A percentile compares a stretch with the other conserved stretches of the same genome.
These are phyloP conservation scores for Pyricularia pennisetigena DNA, from an alignment of 2,329 filamentous ascomycete genomes.

Conservation along the genomic window DNA sequence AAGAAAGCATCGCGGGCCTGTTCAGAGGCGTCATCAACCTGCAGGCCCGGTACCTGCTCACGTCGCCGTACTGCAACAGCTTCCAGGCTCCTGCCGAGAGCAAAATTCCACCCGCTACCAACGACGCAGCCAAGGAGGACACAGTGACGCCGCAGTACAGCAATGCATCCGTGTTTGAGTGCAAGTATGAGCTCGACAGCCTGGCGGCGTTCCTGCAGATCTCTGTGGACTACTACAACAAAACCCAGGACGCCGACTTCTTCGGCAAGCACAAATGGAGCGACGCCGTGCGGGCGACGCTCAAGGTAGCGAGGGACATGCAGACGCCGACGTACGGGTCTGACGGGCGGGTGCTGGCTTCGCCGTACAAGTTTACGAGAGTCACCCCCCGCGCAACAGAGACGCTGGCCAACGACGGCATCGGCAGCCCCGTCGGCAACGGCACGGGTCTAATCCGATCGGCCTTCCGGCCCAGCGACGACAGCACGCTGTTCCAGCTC, in stretches of 20 bases:
- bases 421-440: constrained; percentile 69
- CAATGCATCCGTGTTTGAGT: constrained; percentile 70
- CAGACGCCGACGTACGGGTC: constrained; percentile 62
- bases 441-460: constrained; percentile 77
- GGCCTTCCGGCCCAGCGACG: constrained; percentile 85
- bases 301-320: constrained; percentile 61
- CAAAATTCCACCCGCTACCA: constrained; percentile 46
- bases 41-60: constrained; percentile 60
- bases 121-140: constrained; percentile 52
- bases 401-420: constrained; percentile 66
- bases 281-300: constrained; percentile 57
- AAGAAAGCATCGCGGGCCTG: constrained; percentile 53
- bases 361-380: constrained; percentile 69
- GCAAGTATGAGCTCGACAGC: constrained; percentile 92
- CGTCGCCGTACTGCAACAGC: constrained; percentile 80
- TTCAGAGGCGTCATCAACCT: constrained; percentile 70
- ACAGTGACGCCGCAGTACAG: constrained; percentile 54
- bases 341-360: constrained; percentile 42
- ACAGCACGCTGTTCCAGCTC: constrained; percentile 76
- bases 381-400: constrained; percentile 66
- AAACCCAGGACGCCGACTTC: constrained; percentile 62
- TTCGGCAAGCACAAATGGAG: constrained; percentile 69
- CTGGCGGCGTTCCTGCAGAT: constrained; percentile 79
- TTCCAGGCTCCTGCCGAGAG: constrained; percentile 83
- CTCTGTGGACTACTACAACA: constrained; percentile 67